A percentile compares a stretch with the other conserved stretches of the same genome.
Evolutionary conservation across 73 alveolate species (phyloP).

Genomic region (Blepharisma stoltei): DNA sequence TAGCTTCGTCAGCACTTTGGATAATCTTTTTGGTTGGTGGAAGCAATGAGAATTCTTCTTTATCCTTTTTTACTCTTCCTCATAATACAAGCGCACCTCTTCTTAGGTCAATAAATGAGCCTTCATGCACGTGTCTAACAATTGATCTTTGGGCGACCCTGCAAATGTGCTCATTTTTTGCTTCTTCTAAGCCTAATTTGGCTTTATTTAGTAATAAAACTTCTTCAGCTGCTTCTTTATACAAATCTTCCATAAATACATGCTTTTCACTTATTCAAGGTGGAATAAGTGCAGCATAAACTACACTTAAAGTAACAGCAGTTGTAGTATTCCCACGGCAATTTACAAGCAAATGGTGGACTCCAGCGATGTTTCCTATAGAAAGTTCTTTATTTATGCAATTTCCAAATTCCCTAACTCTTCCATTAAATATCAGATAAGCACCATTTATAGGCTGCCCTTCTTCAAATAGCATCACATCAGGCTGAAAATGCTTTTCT

Average conservation of each 20-base stretch:
- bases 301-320: background rate
- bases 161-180: conserved; percentile 8
- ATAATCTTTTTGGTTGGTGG: conserved; percentile 1
- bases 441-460: conserved; percentile 23
- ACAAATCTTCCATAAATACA: background rate
- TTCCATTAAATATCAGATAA: conserved; percentile 4
- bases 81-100: conserved; percentile 17
- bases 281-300: conserved; percentile 15
- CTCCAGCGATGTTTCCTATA: conserved; percentile 23
- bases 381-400: conserved; percentile 16
- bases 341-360: conserved; percentile 6
- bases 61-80: background rate
- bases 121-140: background rate
- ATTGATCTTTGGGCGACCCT: conserved; percentile 12
- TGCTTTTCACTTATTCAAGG: background rate
- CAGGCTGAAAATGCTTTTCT: background rate
- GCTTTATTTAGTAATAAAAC: conserved; percentile 1
- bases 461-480: background rate
- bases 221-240: conserved; percentile 28
- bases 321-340: background rate
- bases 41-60: background rate
- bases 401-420: background rate
- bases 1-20: background rate
- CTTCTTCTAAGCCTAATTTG: background rate
- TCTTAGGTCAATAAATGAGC: background rate